Evolutionary conservation across 2,329 filamentous ascomycete genomes (phyloP), one percentile per base, ranked within the genome.

Genomic region (Periconia sp.): DNA sequence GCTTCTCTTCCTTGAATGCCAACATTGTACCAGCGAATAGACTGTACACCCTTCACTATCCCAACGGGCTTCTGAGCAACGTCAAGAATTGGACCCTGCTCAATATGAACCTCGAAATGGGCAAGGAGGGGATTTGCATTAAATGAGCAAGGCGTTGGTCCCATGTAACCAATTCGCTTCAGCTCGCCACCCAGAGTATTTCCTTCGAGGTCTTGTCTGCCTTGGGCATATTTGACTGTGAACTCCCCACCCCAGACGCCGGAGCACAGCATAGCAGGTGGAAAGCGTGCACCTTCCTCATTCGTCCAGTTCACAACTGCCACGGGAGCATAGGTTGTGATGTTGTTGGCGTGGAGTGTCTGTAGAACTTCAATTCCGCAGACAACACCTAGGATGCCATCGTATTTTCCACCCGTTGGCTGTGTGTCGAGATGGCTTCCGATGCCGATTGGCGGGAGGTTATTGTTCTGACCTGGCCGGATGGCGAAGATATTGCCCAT

Each of bases 51-150:
- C 4, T 19, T 31, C 9, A 45, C 46, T 11, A 45, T 36, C 16
- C 40, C 40, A 17, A 43, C 35, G 8, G 36, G 24, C 16, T 40
- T 33, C 13, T 41, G 16, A n/a, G 82, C 81, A 0, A 86, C 89
- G 56, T 89, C 83, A 0, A 92, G 75, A 28, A 88, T 81, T 0
- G 87, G 86, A 0, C 87, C 87, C 62, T 92, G 88, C 64, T 92
- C 88, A 36, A 91, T 90, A 60, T 91, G 88, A 12, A 91, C 75
- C 65, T 91, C 87, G 57, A 91, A 90, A 64, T 90, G 86, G 0
- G 86, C 86, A 0, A 80, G 84, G 63, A 89, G 80, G 0, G 85
- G 85, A 10, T 77, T 80, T 16, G 74, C 71, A 7, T 46, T 28
- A 19, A 23, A 49, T 9, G 42, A 46, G 23, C 28, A 34, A 7